Conservation (phyloP, 768 basidiomycete species). For the Gymnopilus dilepis region DNA sequence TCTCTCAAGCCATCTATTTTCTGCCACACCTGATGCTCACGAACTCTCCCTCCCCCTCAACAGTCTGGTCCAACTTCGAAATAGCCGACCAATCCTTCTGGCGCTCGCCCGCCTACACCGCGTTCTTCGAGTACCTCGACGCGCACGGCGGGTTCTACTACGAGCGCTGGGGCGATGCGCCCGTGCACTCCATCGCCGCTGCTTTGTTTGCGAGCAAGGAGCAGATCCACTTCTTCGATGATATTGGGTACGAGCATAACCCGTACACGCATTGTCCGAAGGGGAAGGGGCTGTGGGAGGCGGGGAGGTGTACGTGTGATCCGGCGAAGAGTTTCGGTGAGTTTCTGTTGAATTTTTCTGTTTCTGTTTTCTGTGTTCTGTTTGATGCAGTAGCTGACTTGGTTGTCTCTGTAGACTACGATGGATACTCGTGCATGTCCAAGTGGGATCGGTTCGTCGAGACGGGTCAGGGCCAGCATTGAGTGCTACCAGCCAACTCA, state of each 20-base stretch:
- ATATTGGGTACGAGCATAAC: slow-evolving; percentile 79
- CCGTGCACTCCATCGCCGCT: slow-evolving; percentile 72
- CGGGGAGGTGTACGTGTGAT: slow-evolving; percentile 69
- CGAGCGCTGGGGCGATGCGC: slow-evolving; percentile 68
- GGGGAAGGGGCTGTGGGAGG: slow-evolving; percentile 48
- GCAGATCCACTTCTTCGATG: slow-evolving; percentile 75
- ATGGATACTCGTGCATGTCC: slow-evolving; percentile 60
- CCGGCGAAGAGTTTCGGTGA: slow-evolving; percentile 60
- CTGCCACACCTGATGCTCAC: not conserved
- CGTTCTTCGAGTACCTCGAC: slow-evolving; percentile 72
- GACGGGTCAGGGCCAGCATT: slow-evolving; percentile 4
- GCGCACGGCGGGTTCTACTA: slow-evolving; percentile 69
- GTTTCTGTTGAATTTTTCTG: slow-evolving; percentile 23
- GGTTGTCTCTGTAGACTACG: slow-evolving; percentile 46
- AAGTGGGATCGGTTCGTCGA: slow-evolving; percentile 53
- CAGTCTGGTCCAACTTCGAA: slow-evolving; percentile 73
- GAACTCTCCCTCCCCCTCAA: not conserved
- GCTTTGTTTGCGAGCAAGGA: slow-evolving; percentile 60
- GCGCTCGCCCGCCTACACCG: slow-evolving; percentile 65
- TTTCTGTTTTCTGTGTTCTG: not conserved
- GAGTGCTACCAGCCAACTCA: not conserved
- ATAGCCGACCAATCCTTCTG: slow-evolving; percentile 72
- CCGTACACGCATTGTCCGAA: slow-evolving; percentile 75
- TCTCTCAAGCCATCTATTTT: slow-evolving; percentile 18
- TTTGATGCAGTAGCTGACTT: not conserved